Conservation (phyloP, 305 asterid species). For the Fraxinus albicans region DNA sequence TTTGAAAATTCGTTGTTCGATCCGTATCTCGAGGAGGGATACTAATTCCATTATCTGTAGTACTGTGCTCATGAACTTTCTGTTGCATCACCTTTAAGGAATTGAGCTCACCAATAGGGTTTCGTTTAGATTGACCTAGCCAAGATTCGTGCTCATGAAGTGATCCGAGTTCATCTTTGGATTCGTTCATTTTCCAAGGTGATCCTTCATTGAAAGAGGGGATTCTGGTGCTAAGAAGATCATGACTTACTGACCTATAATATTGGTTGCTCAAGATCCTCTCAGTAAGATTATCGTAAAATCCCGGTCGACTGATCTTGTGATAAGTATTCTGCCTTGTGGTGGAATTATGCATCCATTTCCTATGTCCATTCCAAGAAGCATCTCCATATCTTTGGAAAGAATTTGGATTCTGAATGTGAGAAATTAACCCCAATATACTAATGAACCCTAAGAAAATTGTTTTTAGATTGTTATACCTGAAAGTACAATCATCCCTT, state of each 20-base stretch:
- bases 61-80: not conserved
- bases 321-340: slow-evolving; percentile 27
- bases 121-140: slow-evolving; percentile 27
- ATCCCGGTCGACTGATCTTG: slow-evolving; percentile 13
- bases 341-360: slow-evolving; percentile 40
- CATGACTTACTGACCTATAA: slow-evolving; percentile 27
- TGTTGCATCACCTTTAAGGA: not conserved
- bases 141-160: slow-evolving; percentile 22
- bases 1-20: slow-evolving; percentile 9
- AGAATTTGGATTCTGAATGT: not conserved
- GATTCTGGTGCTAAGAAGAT: slow-evolving; percentile 30
- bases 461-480: slow-evolving; percentile 32
- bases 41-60: not conserved
- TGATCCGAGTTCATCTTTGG: slow-evolving; percentile 21
- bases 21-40: not conserved
- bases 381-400: slow-evolving; percentile 52
- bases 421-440: not conserved
- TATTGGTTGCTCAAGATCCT: slow-evolving; percentile 38
- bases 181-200: slow-evolving; percentile 12
- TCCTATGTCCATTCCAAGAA: slow-evolving; percentile 41
- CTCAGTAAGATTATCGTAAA: not conserved
- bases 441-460: slow-evolving; percentile 21
- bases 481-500: slow-evolving; percentile 38
- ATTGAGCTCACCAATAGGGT: slow-evolving; percentile 31
- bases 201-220: slow-evolving; percentile 31